Evolutionary conservation across 1,284 basidiomycete genomes (phyloP).

Genomic region (Schizophyllum amplum): DNA sequence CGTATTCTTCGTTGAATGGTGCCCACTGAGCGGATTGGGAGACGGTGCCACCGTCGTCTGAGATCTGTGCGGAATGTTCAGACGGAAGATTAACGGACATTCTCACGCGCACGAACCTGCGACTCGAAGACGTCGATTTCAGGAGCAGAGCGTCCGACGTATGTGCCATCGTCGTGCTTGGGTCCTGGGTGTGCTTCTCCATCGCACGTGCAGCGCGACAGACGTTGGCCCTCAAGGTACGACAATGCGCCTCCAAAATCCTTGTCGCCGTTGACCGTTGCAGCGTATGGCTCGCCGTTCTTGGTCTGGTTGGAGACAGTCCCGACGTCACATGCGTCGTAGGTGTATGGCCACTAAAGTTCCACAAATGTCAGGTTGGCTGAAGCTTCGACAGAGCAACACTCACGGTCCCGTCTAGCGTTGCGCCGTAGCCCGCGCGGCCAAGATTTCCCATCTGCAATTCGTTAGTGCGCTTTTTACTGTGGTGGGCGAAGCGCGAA

Average conservation of each 20-base stretch:
- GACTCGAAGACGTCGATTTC: conserved; percentile 82
- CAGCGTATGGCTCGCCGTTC: conserved; percentile 30
- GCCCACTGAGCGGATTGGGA: conserved; percentile 70
- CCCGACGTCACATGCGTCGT: conserved; percentile 69
- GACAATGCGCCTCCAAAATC: conserved; percentile 34
- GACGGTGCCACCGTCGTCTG: conserved; percentile 38
- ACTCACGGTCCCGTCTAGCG: conserved; percentile 39
- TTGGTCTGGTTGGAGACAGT: conserved; percentile 55
- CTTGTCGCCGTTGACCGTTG: conserved; percentile 41
- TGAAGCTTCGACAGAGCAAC: conserved; percentile 1
- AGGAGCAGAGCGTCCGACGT: conserved; percentile 68
- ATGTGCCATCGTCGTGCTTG: conserved; percentile 48
- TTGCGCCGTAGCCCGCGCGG: conserved; percentile 39
- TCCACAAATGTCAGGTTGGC: conserved; percentile 1
- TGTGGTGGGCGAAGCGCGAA: background rate
- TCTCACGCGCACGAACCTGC: conserved; percentile 24
- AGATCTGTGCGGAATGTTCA: conserved; percentile 19
- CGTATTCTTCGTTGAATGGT: conserved; percentile 54
- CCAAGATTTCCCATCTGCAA: conserved; percentile 43
- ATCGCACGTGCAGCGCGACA: conserved; percentile 76
- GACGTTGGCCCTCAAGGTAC: conserved; percentile 70
- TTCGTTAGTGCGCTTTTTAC: background rate
- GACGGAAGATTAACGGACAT: no score
- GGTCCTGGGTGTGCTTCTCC: conserved; percentile 77
- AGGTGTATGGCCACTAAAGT: conserved; percentile 67